Evolutionary conservation across 2,329 filamentous ascomycete species (phyloP).

Genomic region (Cercospora berteroae): DNA sequence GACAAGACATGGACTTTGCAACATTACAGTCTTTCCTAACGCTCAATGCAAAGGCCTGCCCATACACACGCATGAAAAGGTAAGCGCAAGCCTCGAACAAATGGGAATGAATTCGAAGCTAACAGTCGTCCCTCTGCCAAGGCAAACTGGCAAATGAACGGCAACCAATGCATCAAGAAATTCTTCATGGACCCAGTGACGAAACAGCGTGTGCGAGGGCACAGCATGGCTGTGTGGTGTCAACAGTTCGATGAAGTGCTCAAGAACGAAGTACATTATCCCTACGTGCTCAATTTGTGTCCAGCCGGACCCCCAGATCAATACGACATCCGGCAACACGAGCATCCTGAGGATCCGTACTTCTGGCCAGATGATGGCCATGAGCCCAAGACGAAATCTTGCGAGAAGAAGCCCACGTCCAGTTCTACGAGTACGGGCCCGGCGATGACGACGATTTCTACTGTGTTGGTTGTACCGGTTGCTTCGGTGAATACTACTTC

Average conservation of each 20-base stretch:
- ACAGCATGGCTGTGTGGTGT: not conserved
- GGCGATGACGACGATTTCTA: slow-evolving; percentile 6
- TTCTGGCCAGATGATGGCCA: slow-evolving; percentile 6
- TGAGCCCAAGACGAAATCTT: not conserved
- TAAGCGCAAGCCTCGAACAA: not conserved
- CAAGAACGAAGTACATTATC: not conserved
- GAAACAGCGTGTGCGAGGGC: not conserved
- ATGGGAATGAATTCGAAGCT: not conserved
- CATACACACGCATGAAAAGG: not conserved
- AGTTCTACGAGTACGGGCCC: not conserved
- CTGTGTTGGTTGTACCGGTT: slow-evolving; percentile 3
- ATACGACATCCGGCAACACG: not conserved
- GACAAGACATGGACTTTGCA: slow-evolving; percentile 2
- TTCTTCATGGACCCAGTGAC: not conserved
- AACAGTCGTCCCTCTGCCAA: not conserved
- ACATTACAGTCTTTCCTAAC: slow-evolving; percentile 1
- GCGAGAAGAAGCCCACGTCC: not conserved
- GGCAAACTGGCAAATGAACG: slow-evolving; percentile 7
- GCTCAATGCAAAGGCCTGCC: not conserved
- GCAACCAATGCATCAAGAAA: not conserved
- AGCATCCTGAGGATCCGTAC: not conserved
- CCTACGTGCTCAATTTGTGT: not conserved
- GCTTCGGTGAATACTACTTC: not conserved
- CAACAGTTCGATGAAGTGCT: not conserved
- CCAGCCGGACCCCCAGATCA: not conserved